A percentile compares a stretch with the other conserved stretches of the same genome.
phyloP scores from a whole-genome alignment of 768 basidiomycete genomes.

The Lactarius sp. region DNA sequence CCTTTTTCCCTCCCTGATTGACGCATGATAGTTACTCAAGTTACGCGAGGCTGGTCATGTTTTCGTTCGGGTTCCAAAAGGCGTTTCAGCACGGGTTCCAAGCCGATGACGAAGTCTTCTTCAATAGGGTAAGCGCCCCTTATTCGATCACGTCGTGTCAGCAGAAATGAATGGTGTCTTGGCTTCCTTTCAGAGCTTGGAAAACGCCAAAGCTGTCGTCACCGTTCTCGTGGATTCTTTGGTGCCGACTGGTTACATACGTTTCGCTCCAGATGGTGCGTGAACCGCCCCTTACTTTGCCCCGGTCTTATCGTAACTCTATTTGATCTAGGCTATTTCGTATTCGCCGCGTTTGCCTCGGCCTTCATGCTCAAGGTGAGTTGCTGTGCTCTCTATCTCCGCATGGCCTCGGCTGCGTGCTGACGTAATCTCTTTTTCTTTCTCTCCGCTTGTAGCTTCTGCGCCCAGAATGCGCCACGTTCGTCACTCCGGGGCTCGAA shows the following conservation, averaged over 20 bases:
- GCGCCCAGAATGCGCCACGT: constrained; percentile 65
- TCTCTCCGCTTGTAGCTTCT: constrained; percentile 49
- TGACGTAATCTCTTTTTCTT: background rate
- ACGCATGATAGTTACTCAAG: constrained; percentile 15
- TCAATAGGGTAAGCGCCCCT: constrained; percentile 27
- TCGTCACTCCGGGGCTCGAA: constrained; percentile 55
- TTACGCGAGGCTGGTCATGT: constrained; percentile 38
- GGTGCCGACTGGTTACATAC: constrained; percentile 28
- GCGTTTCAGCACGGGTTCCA: constrained; percentile 30
- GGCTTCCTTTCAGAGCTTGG: constrained; percentile 18
- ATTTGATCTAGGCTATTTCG: constrained; percentile 21
- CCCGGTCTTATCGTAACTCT: background rate
- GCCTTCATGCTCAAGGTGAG: constrained; percentile 77
- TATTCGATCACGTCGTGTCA: background rate
- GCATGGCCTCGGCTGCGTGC: background rate
- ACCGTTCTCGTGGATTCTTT: constrained; percentile 21
- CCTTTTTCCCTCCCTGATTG: background rate
- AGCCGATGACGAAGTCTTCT: constrained; percentile 29
- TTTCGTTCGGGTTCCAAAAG: constrained; percentile 42
- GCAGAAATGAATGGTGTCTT: background rate
- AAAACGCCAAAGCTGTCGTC: constrained; percentile 21
- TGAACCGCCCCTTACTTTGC: background rate
- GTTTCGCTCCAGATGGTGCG: constrained; percentile 29
- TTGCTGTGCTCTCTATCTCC: background rate
- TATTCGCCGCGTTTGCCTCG: constrained; percentile 44